phyloP scores from a whole-genome alignment of 768 basidiomycete genomes.

The Kwoniella sp. region DNA sequence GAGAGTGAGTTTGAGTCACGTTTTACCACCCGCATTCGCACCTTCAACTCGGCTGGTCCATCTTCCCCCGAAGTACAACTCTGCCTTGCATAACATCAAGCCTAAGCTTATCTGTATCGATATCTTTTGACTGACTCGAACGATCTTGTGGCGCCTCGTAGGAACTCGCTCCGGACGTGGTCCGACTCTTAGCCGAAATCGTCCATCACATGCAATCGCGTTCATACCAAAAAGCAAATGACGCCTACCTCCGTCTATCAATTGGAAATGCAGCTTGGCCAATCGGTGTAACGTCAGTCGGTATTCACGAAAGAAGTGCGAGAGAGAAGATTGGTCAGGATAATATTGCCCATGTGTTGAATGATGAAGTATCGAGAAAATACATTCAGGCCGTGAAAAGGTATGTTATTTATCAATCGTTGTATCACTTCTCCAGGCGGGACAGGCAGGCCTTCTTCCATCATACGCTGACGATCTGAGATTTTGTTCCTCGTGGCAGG shows the following conservation, averaged over 20 bases:
- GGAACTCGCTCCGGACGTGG: slow-evolving; percentile 80
- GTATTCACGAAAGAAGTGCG: slow-evolving; percentile 96
- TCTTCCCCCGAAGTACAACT: no score
- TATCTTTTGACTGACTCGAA: neutral
- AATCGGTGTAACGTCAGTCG: slow-evolving; percentile 99
- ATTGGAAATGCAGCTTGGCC: slow-evolving; percentile 99
- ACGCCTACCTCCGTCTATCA: slow-evolving; percentile 91
- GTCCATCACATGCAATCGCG: slow-evolving; percentile 95
- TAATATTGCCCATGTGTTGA: slow-evolving; percentile 95
- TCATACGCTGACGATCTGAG: slow-evolving; percentile 77
- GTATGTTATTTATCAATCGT: slow-evolving; percentile 58
- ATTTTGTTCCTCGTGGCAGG: slow-evolving; percentile 94
- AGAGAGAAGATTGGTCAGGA: slow-evolving; percentile 97
- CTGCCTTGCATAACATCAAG: no score
- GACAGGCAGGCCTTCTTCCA: neutral
- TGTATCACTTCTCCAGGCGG: no score
- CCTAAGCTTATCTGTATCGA: no score
- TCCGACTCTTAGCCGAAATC: slow-evolving; percentile 84
- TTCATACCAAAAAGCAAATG: slow-evolving; percentile 92
- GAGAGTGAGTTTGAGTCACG: slow-evolving; percentile 63
- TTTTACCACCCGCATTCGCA: slow-evolving; percentile 5
- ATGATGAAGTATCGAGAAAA: slow-evolving; percentile 97
- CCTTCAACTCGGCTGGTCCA: neutral
- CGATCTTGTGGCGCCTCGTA: slow-evolving; percentile 25
- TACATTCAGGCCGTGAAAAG: slow-evolving; percentile 97